phyloP scores from a whole-genome alignment of 2,329 filamentous ascomycete species.

The Colletotrichum sp. region DNA sequence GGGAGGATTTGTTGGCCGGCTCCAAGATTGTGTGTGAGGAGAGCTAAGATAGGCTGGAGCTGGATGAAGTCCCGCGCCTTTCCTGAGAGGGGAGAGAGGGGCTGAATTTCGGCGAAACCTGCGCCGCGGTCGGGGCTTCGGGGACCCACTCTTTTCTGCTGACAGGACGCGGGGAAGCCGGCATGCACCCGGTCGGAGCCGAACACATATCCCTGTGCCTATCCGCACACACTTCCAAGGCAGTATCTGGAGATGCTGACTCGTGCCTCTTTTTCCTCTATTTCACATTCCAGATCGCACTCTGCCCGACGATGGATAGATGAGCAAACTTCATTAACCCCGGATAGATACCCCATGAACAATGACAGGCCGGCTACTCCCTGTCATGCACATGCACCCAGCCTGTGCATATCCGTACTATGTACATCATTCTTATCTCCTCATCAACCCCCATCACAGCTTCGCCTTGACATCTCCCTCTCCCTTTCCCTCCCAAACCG shows the following conservation, averaged over 20 bases:
- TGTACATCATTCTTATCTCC: not conserved
- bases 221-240: not conserved
- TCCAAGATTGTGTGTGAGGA: conserved; percentile 1
- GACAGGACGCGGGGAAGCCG: conserved; percentile 11
- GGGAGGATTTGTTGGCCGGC: not conserved
- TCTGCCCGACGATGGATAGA: not conserved
- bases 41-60: conserved; percentile 9
- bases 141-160: not conserved
- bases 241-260: not conserved
- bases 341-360: not conserved
- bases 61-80: not conserved
- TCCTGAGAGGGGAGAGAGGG: not conserved
- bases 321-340: not conserved
- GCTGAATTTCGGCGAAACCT: conserved; percentile 20
- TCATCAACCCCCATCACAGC: not conserved
- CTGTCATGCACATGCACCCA: not conserved
- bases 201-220: not conserved
- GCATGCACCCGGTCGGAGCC: conserved; percentile 11
- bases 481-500: not conserved
- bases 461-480: not conserved
- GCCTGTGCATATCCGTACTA: no score
- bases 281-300: not conserved
- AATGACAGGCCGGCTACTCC: not conserved
- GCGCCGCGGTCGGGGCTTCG: conserved; percentile 4
- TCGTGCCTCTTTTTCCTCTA: not conserved